phyloP scores from a whole-genome alignment of 495 filamentous ascomycete species.

The Penicillium turbatum region DNA sequence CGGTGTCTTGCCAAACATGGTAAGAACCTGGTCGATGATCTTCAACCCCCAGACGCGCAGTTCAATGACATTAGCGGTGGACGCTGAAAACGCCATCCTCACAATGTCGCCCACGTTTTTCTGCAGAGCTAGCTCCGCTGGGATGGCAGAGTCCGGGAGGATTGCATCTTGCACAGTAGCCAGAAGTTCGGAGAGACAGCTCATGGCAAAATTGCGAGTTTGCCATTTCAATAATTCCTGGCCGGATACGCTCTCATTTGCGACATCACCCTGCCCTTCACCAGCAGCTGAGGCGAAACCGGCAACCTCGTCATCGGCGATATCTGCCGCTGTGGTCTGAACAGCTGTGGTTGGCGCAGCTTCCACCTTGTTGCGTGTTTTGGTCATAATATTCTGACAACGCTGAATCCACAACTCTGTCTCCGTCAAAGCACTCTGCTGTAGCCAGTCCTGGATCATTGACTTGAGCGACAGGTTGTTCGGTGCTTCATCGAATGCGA shows the following conservation, averaged over 20 bases:
- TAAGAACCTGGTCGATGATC: slow-evolving; percentile 89
- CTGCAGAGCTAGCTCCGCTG: slow-evolving; percentile 71
- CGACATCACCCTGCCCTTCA: slow-evolving; percentile 59
- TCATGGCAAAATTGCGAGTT: slow-evolving; percentile 90
- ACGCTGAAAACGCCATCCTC: slow-evolving; percentile 94
- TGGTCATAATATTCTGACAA: slow-evolving; percentile 84
- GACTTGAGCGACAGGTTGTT: slow-evolving; percentile 70
- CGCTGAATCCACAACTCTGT: slow-evolving; percentile 80
- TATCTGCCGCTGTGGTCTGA: slow-evolving; percentile 59
- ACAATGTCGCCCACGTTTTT: slow-evolving; percentile 88
- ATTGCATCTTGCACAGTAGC: slow-evolving; percentile 68
- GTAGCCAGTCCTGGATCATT: slow-evolving; percentile 86
- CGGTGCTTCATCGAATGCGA: slow-evolving; percentile 72
- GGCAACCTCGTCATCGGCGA: slow-evolving; percentile 94
- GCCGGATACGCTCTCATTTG: slow-evolving; percentile 55
- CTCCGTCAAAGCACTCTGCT: slow-evolving; percentile 75
- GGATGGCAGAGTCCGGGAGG: slow-evolving; percentile 61
- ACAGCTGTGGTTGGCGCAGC: slow-evolving; percentile 40
- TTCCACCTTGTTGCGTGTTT: slow-evolving; percentile 62
- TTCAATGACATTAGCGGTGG: slow-evolving; percentile 86
- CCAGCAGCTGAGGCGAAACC: slow-evolving; percentile 77
- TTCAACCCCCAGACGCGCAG: slow-evolving; percentile 83
- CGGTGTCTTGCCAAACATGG: slow-evolving; percentile 92
- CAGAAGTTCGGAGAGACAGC: slow-evolving; percentile 82
- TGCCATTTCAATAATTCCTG: slow-evolving; percentile 95